phyloP scores from a whole-genome alignment of 805 yeast species.

The Blastobotrys chiropterorum region DNA sequence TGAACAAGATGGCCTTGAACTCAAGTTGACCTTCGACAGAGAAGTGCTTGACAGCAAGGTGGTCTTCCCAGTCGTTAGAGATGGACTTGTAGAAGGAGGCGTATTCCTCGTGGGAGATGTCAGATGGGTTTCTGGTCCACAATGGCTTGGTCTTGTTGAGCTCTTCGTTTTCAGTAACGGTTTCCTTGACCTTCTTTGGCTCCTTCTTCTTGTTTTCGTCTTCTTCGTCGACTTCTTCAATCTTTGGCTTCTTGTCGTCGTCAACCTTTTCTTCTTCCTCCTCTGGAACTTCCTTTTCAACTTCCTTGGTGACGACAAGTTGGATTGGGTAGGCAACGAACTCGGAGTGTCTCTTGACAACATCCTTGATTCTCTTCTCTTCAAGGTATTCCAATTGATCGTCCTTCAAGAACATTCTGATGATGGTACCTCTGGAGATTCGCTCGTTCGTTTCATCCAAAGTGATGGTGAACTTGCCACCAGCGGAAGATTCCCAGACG shows the following conservation, averaged over 20 bases:
- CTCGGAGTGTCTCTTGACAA: constrained; percentile 98
- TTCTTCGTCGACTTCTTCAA: constrained; percentile 68
- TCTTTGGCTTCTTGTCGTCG: constrained; percentile 59
- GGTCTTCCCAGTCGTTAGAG: constrained; percentile 99
- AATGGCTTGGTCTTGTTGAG: constrained; percentile 97
- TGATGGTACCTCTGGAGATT: constrained; percentile 89
- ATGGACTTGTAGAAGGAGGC: constrained; percentile 98
- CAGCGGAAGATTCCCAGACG: constrained; percentile 99
- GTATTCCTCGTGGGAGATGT: constrained; percentile 96
- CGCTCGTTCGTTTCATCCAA: constrained; percentile 81
- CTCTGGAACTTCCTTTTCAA: constrained; percentile 93
- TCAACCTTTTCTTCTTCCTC: constrained; percentile 57
- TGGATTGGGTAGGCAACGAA: constrained; percentile 99
- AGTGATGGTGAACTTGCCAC: constrained; percentile 97
- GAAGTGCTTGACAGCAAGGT: constrained; percentile 98
- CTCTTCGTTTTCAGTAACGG: constrained; percentile 94
- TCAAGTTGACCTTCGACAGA: constrained; percentile 99
- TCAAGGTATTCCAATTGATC: constrained; percentile 98
- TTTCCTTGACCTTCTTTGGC: constrained; percentile 80
- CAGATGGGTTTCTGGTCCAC: constrained; percentile 99
- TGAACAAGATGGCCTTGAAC: constrained; percentile 94
- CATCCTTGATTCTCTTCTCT: constrained; percentile 99
- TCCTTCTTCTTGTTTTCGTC: constrained; percentile 65
- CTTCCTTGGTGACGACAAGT: constrained; percentile 96
- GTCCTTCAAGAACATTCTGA: constrained; percentile 95